Evolutionary conservation across 768 basidiomycete species (phyloP).

Genomic region (Rossbeevera mucosa): DNA sequence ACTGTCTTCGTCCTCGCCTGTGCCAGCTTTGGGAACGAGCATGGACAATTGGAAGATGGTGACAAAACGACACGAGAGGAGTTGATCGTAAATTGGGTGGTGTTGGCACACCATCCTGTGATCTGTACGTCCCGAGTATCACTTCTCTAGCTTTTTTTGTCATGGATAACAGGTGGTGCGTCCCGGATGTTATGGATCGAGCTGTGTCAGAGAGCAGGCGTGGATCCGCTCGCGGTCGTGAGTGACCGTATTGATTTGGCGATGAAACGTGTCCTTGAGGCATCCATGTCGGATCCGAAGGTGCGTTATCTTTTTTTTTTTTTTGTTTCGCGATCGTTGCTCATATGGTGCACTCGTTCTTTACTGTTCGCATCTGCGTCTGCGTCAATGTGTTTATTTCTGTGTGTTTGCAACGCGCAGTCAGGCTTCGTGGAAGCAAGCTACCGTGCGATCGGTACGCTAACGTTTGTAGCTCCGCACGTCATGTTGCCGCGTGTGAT

Average conservation of each 20-base stretch:
- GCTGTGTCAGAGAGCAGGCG: constrained; percentile 60
- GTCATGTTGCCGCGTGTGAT: constrained; percentile 65
- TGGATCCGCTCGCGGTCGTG: constrained; percentile 65
- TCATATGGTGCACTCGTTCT: neutral
- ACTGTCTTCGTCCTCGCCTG: constrained; percentile 51
- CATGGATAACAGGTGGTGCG: constrained; percentile 11
- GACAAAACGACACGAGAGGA: constrained; percentile 38
- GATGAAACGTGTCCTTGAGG: constrained; percentile 46
- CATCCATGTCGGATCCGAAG: constrained; percentile 43
- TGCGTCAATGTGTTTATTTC: neutral
- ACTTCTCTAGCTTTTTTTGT: neutral
- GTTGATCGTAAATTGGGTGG: constrained; percentile 49
- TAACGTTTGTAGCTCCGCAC: constrained; percentile 76
- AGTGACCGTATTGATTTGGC: constrained; percentile 46
- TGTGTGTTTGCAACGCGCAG: constrained; percentile 19
- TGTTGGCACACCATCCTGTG: constrained; percentile 70
- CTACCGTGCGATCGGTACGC: constrained; percentile 67
- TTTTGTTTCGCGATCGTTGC: neutral
- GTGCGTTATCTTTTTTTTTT: constrained; percentile 25
- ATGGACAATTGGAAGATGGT: constrained; percentile 24
- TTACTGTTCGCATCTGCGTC: too few relatives aligned
- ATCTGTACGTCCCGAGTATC: constrained; percentile 41
- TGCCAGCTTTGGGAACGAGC: constrained; percentile 36
- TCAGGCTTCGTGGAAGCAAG: constrained; percentile 60
- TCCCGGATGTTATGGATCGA: constrained; percentile 62